Evolutionary conservation across 164 flowering plant species (phyloP).

Genomic region (Vitis labrusca): DNA sequence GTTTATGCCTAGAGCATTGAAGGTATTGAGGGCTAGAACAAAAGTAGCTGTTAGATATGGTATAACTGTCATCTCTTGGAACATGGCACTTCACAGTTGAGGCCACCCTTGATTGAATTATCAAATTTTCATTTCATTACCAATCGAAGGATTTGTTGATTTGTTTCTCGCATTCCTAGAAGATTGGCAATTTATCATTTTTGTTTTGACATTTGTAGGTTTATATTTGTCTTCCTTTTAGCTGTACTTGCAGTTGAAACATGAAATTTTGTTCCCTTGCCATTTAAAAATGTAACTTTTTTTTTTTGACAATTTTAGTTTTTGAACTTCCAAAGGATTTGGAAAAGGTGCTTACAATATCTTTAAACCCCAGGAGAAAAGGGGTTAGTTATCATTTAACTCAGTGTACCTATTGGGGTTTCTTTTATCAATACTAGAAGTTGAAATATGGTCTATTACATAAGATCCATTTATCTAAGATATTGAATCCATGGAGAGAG

Average conservation of each 20-base stretch:
- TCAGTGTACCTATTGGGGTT: too few relatives aligned
- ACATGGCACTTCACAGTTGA: background rate
- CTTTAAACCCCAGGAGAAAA: background rate
- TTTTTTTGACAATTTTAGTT: too few relatives aligned
- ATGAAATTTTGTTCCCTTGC: too few relatives aligned
- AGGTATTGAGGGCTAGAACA: background rate
- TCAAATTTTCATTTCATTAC: background rate
- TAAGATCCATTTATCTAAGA: too few relatives aligned
- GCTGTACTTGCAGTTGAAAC: too few relatives aligned
- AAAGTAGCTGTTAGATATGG: background rate
- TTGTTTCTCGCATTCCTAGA: background rate
- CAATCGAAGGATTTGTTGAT: background rate
- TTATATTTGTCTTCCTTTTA: too few relatives aligned
- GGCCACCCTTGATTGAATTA: background rate
- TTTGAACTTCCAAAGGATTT: background rate
- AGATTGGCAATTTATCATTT: background rate
- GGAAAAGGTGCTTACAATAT: background rate
- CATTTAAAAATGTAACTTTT: too few relatives aligned
- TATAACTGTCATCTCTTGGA: background rate
- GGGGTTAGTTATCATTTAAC: too few relatives aligned
- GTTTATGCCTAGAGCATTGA: background rate
- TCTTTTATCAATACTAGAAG: background rate
- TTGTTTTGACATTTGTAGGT: background rate
- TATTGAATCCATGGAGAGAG: too few relatives aligned
- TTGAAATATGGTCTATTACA: too few relatives aligned